phyloP scores from a whole-genome alignment of 2,329 filamentous ascomycete species.

The Orbilia quercus region DNA sequence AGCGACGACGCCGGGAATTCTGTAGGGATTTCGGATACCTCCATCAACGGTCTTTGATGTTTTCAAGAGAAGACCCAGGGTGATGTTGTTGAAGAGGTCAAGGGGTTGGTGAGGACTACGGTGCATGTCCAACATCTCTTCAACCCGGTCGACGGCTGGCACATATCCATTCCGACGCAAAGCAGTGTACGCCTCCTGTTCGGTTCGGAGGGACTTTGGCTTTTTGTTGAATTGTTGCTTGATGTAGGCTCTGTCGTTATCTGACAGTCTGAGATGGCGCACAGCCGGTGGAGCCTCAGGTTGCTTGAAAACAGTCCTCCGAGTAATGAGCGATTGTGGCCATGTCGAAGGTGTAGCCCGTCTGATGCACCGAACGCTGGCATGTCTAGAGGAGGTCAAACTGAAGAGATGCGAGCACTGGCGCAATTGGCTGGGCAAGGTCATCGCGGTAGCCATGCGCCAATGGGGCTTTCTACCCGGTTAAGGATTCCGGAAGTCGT shows the following conservation, averaged over 20 bases:
- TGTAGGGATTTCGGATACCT: constrained; percentile 49
- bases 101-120: constrained; percentile 34
- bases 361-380: neutral
- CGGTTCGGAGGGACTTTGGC: constrained; percentile 34
- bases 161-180: constrained; percentile 31
- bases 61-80: constrained; percentile 35
- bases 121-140: constrained; percentile 48
- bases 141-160: constrained; percentile 39
- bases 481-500: no score
- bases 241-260: constrained; percentile 19
- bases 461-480: neutral
- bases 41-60: constrained; percentile 34
- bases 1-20: constrained; percentile 4
- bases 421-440: constrained; percentile 15
- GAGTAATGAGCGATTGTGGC: neutral
- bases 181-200: constrained; percentile 16
- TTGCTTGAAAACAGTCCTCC: neutral
- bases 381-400: constrained; percentile 29
- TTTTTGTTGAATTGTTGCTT: neutral
- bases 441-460: constrained; percentile 2
- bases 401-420: constrained; percentile 23
- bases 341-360: neutral
- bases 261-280: neutral
- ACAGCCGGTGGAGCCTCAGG: neutral
- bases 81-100: constrained; percentile 46